Base-by-base conservation (phyloP, 1,284 basidiomycete species). In the Irpex sp. region DNA sequence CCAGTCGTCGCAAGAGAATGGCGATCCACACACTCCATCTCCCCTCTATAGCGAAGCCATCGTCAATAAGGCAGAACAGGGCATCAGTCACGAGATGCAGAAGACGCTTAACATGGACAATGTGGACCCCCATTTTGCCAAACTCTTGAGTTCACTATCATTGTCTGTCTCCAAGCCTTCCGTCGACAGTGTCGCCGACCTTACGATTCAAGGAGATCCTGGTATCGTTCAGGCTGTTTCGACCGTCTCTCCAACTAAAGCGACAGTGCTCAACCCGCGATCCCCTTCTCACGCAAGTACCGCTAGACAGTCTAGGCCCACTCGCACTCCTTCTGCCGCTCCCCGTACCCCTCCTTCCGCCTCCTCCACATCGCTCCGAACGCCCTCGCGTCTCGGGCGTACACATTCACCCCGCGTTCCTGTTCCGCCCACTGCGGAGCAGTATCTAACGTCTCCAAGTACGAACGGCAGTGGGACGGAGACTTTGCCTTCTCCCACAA, bases 51-150 rank as follows among this genome's bases (percentile, higher is more conserved):
- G 75, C 54, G 74, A 78, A 59, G 73, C 80, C 4, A 62, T 68
- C 18, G 68, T 74, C 9, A 72, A 72, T 57, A 47, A 67, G 19
- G 59, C 66, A 21, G 67, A 68, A 39, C 64, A 60, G 56, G 67
- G 62, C 61, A 63, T 60, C 55, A 58, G 63, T 35, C 58, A 55
- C 53, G 67, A 60, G 67, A 65, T 53, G 65, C 67, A 56, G 65
- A 66, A 64, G 64, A 67, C 58, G 65, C 70, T 61, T 47, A 65
- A 61, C 60, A 57, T 67, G 55, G 62, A 64, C 53, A 65, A 71
- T 56, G 73, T 87, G 61, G 87, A 90, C 70, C 86, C 88, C 45
- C 87, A 90, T 67, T 81, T 91, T 68, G 86, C 88, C 21, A 81
- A 84, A 21, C 77, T 91, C 10, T 74, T 91, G 56, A 83, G 78